Conservation (phyloP, 2,329 filamentous ascomycete genomes). For the Paraconiothyrium brasiliense region DNA sequence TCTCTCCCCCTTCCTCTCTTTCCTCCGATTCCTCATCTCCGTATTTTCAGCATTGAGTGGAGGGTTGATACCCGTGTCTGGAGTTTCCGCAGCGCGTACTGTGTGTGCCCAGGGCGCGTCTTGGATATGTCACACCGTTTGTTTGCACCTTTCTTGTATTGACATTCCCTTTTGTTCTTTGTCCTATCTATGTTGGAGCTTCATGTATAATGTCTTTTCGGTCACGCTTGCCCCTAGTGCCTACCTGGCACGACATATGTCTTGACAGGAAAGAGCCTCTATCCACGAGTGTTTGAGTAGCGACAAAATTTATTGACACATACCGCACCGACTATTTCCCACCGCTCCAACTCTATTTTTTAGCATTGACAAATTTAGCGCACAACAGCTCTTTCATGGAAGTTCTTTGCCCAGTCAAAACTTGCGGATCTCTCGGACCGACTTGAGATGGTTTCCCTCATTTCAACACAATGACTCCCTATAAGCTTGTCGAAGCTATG, state of each 20-base stretch:
- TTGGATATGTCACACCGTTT: neutral
- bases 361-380: too few relatives aligned
- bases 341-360: too few relatives aligned
- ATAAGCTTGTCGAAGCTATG: neutral
- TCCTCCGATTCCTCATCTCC: neutral
- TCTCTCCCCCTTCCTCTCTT: neutral
- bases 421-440: too few relatives aligned
- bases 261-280: too few relatives aligned
- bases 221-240: neutral
- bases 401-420: too few relatives aligned
- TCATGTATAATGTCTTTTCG: neutral
- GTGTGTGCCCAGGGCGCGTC: neutral
- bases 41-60: constrained; percentile 7
- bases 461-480: neutral
- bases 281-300: too few relatives aligned
- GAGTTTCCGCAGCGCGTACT: constrained; percentile 1
- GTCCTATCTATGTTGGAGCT: neutral
- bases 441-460: too few relatives aligned
- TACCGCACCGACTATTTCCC: too few relatives aligned
- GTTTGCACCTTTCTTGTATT: neutral
- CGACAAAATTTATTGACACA: too few relatives aligned
- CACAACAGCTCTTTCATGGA: too few relatives aligned
- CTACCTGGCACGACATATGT: neutral
- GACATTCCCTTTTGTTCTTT: neutral
- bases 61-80: constrained; percentile 12